phyloP scores from a whole-genome alignment of 441 rosid genomes.

The Mallotus japonicus region DNA sequence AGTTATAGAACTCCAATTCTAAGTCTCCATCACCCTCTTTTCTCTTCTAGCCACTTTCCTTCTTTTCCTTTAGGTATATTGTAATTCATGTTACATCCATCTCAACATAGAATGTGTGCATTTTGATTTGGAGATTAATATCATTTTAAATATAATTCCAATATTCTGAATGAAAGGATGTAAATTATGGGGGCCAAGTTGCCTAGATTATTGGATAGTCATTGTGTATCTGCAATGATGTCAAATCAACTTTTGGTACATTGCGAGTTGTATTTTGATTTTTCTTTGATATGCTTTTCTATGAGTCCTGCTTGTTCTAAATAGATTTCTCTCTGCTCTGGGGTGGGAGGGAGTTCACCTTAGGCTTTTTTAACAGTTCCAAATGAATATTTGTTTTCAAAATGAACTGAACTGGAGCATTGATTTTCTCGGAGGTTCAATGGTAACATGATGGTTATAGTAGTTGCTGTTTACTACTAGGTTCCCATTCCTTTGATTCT shows the following conservation, averaged over 20 bases:
- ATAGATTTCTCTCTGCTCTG: neutral
- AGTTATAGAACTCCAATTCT: neutral
- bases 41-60: neutral
- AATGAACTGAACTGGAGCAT: neutral
- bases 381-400: neutral
- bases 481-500: neutral
- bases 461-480: neutral
- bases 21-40: neutral
- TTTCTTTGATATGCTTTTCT: neutral
- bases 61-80: neutral
- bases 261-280: neutral
- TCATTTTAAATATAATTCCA: neutral
- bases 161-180: no score
- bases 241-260: neutral
- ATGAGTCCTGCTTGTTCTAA: neutral
- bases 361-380: no score
- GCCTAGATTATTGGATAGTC: neutral
- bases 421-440: neutral
- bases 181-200: neutral
- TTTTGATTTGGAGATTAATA: neutral
- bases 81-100: no score
- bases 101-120: no score
- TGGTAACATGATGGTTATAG: neutral
- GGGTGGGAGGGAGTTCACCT: no score
- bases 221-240: neutral